These are phyloP conservation scores for Aspergillus uvarum DNA, from an alignment of 2,329 filamentous ascomycete genomes.

Conservation along the genomic window DNA sequence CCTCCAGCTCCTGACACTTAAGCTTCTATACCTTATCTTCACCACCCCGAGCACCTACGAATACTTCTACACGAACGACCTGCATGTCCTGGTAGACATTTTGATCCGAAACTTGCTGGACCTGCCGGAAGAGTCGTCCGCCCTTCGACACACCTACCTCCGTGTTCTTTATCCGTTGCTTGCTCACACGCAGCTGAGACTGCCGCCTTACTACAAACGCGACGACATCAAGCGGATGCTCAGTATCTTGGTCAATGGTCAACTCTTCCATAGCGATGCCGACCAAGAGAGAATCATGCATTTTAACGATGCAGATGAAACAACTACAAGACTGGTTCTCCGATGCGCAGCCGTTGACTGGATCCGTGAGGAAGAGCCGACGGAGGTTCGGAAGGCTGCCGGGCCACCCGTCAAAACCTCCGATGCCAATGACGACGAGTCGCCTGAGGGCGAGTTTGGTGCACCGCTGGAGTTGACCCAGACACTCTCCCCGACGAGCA, in stretches of 20 bases:
- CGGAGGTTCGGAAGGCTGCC: conserved; percentile 17
- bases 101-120: conserved; percentile 97
- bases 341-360: conserved; percentile 50
- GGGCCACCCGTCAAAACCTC: conserved; percentile 11
- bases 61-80: conserved; percentile 98
- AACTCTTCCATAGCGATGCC: conserved; percentile 59
- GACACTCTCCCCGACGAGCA: conserved; percentile 35
- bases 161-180: conserved; percentile 88
- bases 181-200: conserved; percentile 83
- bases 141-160: conserved; percentile 87
- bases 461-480: conserved; percentile 36
- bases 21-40: conserved; percentile 92
- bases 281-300: conserved; percentile 48
- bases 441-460: conserved; percentile 20
- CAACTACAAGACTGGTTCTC: conserved; percentile 48
- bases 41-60: conserved; percentile 89
- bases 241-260: conserved; percentile 68
- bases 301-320: conserved; percentile 53
- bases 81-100: conserved; percentile 90
- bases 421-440: conserved; percentile 13
- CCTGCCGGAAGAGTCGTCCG: conserved; percentile 72
- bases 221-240: conserved; percentile 79
- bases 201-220: conserved; percentile 86
- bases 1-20: conserved; percentile 91
- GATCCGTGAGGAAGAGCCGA: conserved; percentile 37